Base-by-base conservation (phyloP, 176 grass and related monocot genomes). In the Alloteropsis semialata region DNA sequence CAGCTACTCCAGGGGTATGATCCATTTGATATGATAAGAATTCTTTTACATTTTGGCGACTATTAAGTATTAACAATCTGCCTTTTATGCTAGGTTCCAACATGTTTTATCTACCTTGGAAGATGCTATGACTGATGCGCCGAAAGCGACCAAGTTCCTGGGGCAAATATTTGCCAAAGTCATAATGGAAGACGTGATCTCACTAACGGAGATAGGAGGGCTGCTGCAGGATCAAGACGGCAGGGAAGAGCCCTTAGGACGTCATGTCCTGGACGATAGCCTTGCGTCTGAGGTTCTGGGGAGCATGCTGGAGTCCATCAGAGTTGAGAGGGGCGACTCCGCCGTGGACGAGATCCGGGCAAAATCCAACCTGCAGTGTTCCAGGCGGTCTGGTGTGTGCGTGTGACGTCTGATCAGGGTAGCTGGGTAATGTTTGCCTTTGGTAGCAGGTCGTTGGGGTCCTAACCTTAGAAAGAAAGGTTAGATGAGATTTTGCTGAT, bases 121-220 rank as follows among this genome's bases (percentile, higher is more conserved):
- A 76, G 92, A 97, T 87, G 87, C 85, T 21, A 67, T 97, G 39
- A 94, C 85, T 3, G 94, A 97, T 73, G 94, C 94, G 42, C 90
- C 92, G 4, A 92, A 85, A 80, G 94, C 88, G 0, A 78, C 90
- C 4, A 90, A 92, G 74, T 94, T 92, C 87, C 63, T 94, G 32
- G 94, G 92, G 3, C 75, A 45, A 16, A 80, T 92, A 38, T 90
- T 94, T 79, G 85, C 89, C 15, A 90, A 80, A 77, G 53, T 92
- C 34, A 74, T 97, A 76, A 58, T 88, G 60, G 90, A 97, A 84
- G 83, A 88, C 45, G 69, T 90, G 76, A 76, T 90, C 41, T 81
- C 92, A 3, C 54, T 94, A 16, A 59, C 63, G 42, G 88, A 91
- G 33, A 65, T 97, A 14, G 83, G 90, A 65, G 88, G 46, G 45